A percentile compares a stretch with the other conserved stretches of the same genome.
Evolutionary conservation across 2,329 filamentous ascomycete species (phyloP).

Genomic region (Fusarium nurragi): DNA sequence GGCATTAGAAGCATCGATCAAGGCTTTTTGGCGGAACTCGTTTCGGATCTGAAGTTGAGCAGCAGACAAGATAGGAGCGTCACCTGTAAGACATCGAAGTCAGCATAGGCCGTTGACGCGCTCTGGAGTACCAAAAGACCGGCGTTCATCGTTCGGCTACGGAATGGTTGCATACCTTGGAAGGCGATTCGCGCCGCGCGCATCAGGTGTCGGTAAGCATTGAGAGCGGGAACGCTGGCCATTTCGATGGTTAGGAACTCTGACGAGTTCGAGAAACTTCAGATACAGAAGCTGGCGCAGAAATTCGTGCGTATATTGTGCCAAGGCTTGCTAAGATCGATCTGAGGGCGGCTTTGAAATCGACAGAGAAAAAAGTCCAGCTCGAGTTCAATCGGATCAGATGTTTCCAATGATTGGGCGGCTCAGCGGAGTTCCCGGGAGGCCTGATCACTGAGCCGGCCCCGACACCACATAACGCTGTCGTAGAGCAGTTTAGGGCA

Average conservation of each 20-base stretch:
- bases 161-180: constrained; percentile 64
- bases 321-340: background rate
- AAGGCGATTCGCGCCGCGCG: constrained; percentile 87
- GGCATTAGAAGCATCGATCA: constrained; percentile 65
- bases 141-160: background rate
- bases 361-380: constrained; percentile 24
- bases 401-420: background rate
- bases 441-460: background rate
- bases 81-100: constrained; percentile 63
- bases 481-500: background rate
- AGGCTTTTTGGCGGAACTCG: constrained; percentile 75
- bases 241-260: constrained; percentile 13
- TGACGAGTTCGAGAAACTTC: background rate
- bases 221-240: constrained; percentile 66
- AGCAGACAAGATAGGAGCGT: constrained; percentile 72
- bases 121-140: background rate
- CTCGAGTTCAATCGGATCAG: constrained; percentile 1
- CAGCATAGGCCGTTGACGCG: background rate
- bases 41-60: constrained; percentile 77
- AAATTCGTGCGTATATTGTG: background rate
- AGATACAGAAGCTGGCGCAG: background rate
- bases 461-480: background rate
- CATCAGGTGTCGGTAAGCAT: constrained; percentile 82
- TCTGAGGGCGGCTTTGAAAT: constrained; percentile 9
- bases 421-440: background rate